phyloP scores from a whole-genome alignment of 176 grass and related monocot genomes.

The Olyra latifolia region DNA sequence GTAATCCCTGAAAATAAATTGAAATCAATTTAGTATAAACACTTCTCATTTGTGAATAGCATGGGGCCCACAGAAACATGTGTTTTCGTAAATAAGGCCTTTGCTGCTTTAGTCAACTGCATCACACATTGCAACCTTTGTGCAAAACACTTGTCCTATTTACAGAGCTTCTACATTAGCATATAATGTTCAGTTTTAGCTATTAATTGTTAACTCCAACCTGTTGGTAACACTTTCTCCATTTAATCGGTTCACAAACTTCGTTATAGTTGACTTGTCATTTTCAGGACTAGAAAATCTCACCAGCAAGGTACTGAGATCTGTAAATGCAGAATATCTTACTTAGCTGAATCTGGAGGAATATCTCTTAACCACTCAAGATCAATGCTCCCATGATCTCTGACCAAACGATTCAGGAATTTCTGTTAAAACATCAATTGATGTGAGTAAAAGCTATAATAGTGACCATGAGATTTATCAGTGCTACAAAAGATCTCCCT shows the following conservation, averaged over 20 bases:
- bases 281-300: constrained; percentile 21
- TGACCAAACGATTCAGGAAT: constrained; percentile 84
- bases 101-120: constrained; percentile 10
- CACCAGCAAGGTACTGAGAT: constrained; percentile 24
- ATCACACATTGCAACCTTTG: constrained; percentile 7
- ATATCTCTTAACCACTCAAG: constrained; percentile 91
- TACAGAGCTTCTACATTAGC: constrained; percentile 12
- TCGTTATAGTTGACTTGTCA: constrained; percentile 2
- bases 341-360: constrained; percentile 76
- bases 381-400: constrained; percentile 92
- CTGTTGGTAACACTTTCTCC: background rate
- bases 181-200: constrained; percentile 4
- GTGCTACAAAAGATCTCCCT: background rate
- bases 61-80: background rate
- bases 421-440: constrained; percentile 55
- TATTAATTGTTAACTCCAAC: constrained; percentile 19
- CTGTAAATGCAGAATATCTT: constrained; percentile 44
- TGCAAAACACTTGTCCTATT: background rate
- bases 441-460: constrained; percentile 28
- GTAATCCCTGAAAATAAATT: constrained; percentile 74
- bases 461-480: constrained; percentile 8
- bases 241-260: constrained; percentile 1
- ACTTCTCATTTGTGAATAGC: constrained; percentile 31
- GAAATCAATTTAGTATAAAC: constrained; percentile 35
- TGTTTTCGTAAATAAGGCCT: constrained; percentile 9